phyloP scores from a whole-genome alignment of 495 filamentous ascomycete genomes.

The Chaetomium fimeti region DNA sequence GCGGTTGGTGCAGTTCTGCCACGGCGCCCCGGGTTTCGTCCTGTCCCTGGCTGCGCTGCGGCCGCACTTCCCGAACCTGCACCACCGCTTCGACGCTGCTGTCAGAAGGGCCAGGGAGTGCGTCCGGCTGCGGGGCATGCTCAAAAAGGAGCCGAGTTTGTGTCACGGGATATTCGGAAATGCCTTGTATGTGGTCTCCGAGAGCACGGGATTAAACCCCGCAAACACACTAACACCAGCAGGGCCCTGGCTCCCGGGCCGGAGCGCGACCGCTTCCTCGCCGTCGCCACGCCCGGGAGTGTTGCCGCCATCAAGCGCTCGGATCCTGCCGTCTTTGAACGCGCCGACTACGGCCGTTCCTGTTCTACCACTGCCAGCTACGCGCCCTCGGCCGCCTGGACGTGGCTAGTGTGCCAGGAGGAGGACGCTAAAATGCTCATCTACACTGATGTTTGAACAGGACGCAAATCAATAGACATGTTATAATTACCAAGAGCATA shows the following conservation, averaged over 20 bases:
- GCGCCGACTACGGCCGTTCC: conserved; percentile 33
- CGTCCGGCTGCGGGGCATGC: conserved; percentile 52
- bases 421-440: conserved; percentile 27
- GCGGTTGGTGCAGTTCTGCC: conserved; percentile 63
- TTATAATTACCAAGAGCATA: too few species aligned
- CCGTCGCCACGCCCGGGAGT: conserved; percentile 49
- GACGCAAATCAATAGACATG: background rate
- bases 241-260: conserved; percentile 34
- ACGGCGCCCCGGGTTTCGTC: conserved; percentile 63
- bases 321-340: conserved; percentile 35
- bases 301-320: conserved; percentile 49
- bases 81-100: conserved; percentile 48
- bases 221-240: conserved; percentile 14
- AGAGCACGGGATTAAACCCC: background rate
- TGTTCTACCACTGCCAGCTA: conserved; percentile 36
- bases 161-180: conserved; percentile 67
- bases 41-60: conserved; percentile 51
- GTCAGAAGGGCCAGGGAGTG: conserved; percentile 47
- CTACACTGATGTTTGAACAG: conserved; percentile 33
- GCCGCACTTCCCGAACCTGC: conserved; percentile 49
- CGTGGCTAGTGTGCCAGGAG: conserved; percentile 30
- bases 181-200: conserved; percentile 42
- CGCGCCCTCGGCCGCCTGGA: conserved; percentile 33
- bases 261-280: conserved; percentile 51
- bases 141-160: conserved; percentile 62